Base-by-base conservation (phyloP, 2,329 filamentous ascomycete species). In the Calycina marina region DNA sequence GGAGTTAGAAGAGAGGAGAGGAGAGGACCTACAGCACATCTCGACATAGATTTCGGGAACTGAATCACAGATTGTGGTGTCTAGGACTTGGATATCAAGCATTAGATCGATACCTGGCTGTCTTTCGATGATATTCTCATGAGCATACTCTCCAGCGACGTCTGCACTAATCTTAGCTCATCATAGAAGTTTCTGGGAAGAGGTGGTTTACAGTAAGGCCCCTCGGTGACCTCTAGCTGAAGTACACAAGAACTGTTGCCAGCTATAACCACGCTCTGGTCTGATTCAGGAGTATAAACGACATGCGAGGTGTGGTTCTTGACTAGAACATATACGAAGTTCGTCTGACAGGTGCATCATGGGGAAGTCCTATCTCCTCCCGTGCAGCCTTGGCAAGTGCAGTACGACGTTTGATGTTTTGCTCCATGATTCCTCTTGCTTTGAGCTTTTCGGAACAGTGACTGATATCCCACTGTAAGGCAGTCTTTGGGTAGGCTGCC, bases 11-110 rank as follows among this genome's bases (percentile, higher is more conserved):
- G 5, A 28, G 26, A 28, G 14, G 13, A 5, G 26, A 28, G 4
- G n/a, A n/a, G n/a, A n/a, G n/a, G n/a, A n/a, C n/a, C n/a, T n/a
- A 42, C 54, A 25, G 67, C 67, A 72, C 40, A 69, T 59, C 42
- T 72, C 66, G 14, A 71, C 46, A 36, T 56, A 63, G 8, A 58
- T 56, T 30, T 62, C 49, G 2, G 60, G 54, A 1, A 69, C 56
- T 5, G 62, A 59, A 44, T 67, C 52, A 51, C 67, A 72, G 3
- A 65, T 69, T 27, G 59, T 54, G 20, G 66, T 56, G 38, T 72
- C 66, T 37, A 71, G 58, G 32, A 71, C 55, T 46, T 60, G 56
- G 31, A 57, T 51, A 32, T 60, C 56, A 33, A 60, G 47, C 33
- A 51, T 51, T n/a, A 61, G 42, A n/a, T 54, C 51, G 8, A 60